Conservation (phyloP, 768 basidiomycete species). For the Russula abietina region DNA sequence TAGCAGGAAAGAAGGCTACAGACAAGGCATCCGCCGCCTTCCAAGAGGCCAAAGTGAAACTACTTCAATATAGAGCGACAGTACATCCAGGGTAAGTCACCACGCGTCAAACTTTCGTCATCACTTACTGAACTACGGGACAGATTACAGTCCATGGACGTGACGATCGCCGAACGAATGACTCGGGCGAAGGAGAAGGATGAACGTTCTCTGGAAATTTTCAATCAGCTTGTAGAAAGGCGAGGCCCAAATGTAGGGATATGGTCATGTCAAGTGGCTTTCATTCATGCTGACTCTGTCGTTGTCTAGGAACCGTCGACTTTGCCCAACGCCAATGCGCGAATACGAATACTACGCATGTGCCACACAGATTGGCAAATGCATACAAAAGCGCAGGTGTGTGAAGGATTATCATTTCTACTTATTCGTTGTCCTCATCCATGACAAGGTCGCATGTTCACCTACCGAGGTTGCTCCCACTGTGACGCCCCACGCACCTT, state of each 20-base stretch:
- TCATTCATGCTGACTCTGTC: background rate
- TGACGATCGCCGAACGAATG: background rate
- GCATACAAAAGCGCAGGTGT: background rate
- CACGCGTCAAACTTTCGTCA: too few species aligned
- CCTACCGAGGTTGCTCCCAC: background rate
- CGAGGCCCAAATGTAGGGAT: background rate
- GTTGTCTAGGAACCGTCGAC: background rate
- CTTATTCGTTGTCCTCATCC: background rate
- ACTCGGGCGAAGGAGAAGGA: background rate
- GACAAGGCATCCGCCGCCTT: slow-evolving; percentile 1
- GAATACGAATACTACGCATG: background rate
- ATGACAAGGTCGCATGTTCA: background rate
- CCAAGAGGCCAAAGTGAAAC: background rate
- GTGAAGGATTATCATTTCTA: background rate
- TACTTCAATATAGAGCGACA: background rate
- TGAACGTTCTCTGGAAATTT: background rate
- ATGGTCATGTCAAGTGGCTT: background rate
- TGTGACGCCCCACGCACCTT: background rate
- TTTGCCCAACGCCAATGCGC: background rate
- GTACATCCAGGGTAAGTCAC: slow-evolving; percentile 2
- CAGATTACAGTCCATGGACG: background rate
- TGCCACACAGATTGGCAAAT: background rate
- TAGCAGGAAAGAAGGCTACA: slow-evolving; percentile 6
- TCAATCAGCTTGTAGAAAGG: slow-evolving; percentile 2
- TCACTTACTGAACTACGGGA: background rate